Evolutionary conservation across 2,329 filamentous ascomycete species (phyloP).

Genomic region (Diaporthe sp.): DNA sequence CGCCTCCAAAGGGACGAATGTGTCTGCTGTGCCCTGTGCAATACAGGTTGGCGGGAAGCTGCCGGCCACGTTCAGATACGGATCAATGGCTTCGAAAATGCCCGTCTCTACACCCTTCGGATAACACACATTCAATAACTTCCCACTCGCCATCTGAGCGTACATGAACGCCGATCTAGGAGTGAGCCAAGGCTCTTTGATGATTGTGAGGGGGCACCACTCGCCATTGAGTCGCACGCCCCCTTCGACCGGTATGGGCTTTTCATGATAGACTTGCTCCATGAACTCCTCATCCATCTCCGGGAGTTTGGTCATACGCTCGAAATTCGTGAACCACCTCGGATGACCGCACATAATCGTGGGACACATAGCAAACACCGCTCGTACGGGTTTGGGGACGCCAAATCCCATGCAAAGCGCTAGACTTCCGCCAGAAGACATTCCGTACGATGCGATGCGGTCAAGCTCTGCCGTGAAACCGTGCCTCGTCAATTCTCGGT

Average conservation of each 20-base stretch:
- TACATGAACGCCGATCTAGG: background rate
- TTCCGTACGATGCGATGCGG: background rate
- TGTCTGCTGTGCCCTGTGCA: background rate
- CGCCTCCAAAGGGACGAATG: background rate
- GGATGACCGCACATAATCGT: background rate
- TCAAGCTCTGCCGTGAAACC: background rate
- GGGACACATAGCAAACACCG: background rate
- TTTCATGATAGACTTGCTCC: background rate
- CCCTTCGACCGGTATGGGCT: background rate
- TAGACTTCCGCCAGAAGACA: background rate
- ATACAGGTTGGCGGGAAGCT: background rate
- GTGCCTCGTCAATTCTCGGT: background rate
- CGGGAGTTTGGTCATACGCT: background rate
- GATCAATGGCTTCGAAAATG: background rate
- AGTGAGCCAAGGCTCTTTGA: constrained; percentile 10
- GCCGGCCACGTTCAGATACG: background rate
- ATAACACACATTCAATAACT: background rate
- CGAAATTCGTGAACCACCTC: background rate
- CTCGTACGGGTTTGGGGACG: background rate
- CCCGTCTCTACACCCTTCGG: background rate
- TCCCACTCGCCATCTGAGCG: background rate
- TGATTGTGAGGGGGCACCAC: constrained; percentile 2
- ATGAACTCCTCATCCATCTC: background rate
- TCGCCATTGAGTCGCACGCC: background rate
- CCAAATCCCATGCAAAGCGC: background rate